These are phyloP conservation scores for Leonotis leonurus DNA, from an alignment of 257 asterid genomes.

Conservation along the genomic window DNA sequence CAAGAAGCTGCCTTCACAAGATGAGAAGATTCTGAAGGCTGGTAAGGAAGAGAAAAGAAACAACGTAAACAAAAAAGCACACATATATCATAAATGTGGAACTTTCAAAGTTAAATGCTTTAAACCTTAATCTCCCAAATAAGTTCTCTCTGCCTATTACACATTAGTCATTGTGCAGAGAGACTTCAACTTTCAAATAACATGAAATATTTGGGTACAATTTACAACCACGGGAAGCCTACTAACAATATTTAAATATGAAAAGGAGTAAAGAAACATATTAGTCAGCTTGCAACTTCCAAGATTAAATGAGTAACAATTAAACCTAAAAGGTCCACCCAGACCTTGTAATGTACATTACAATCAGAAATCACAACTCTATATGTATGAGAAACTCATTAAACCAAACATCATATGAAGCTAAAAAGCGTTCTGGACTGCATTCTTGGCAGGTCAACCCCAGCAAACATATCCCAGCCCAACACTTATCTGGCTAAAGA, in stretches of 20 bases:
- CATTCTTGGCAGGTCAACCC: conserved; percentile 87
- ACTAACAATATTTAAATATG: neutral
- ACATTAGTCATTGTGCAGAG: neutral
- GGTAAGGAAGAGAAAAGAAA: conserved; percentile 21
- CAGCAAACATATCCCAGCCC: conserved; percentile 89
- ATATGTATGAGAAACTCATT: conserved; percentile 46
- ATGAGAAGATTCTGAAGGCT: conserved; percentile 56
- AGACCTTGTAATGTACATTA: neutral
- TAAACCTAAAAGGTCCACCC: neutral
- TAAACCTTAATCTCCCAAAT: neutral
- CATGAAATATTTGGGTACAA: neutral
- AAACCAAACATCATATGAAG: conserved; percentile 68
- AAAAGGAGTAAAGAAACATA: neutral
- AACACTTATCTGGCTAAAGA: conserved; percentile 75
- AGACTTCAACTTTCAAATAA: neutral
- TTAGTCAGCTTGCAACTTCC: neutral
- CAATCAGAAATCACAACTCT: conserved; percentile 44
- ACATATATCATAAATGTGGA: neutral
- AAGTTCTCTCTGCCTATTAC: conserved; percentile 7
- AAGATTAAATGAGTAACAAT: neutral
- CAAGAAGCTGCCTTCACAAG: conserved; percentile 78
- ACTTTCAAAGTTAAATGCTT: neutral
- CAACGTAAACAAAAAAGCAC: neutral
- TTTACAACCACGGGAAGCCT: neutral
- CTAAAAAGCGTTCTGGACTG: conserved; percentile 65